Percentiles rank a stretch among this genome's conserved stretches.
These are phyloP conservation scores for Cytospora piceae DNA, from an alignment of 2,329 filamentous ascomycete species.

Conservation along the genomic window DNA sequence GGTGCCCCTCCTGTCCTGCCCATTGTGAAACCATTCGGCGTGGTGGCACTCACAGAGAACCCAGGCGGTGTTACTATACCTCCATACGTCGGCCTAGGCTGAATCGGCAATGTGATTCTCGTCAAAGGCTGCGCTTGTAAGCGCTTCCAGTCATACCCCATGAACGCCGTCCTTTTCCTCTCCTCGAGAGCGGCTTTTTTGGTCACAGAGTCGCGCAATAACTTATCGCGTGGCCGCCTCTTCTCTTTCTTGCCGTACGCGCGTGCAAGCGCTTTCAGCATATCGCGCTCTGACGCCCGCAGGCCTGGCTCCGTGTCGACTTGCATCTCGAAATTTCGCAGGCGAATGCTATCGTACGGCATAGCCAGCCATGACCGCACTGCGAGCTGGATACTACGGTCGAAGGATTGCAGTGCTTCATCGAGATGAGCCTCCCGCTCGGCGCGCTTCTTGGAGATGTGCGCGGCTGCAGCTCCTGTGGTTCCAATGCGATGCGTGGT, in stretches of 20 bases:
- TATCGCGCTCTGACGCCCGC: constrained; percentile 43
- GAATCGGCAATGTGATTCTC: neutral
- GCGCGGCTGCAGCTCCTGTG: neutral
- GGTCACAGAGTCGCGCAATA: constrained; percentile 74
- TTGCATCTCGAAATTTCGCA: constrained; percentile 54
- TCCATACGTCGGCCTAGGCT: neutral
- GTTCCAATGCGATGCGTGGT: neutral
- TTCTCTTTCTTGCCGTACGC: constrained; percentile 66
- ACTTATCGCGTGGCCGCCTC: constrained; percentile 81
- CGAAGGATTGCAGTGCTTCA: constrained; percentile 44
- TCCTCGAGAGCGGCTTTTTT: constrained; percentile 74
- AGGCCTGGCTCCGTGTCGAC: constrained; percentile 47
- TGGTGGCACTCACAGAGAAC: neutral
- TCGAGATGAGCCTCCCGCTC: constrained; percentile 37
- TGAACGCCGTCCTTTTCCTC: constrained; percentile 80
- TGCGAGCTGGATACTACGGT: constrained; percentile 46
- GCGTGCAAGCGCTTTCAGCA: constrained; percentile 55
- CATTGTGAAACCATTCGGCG: neutral
- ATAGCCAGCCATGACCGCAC: constrained; percentile 50
- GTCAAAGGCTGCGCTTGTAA: constrained; percentile 36
- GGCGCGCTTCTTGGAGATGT: constrained; percentile 15
- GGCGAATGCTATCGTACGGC: constrained; percentile 53
- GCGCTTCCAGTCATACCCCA: constrained; percentile 85
- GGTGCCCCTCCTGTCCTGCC: neutral
- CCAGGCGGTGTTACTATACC: neutral